Evolutionary conservation across 2,329 filamentous ascomycete genomes (phyloP).

Genomic region (Clonostachys solani): DNA sequence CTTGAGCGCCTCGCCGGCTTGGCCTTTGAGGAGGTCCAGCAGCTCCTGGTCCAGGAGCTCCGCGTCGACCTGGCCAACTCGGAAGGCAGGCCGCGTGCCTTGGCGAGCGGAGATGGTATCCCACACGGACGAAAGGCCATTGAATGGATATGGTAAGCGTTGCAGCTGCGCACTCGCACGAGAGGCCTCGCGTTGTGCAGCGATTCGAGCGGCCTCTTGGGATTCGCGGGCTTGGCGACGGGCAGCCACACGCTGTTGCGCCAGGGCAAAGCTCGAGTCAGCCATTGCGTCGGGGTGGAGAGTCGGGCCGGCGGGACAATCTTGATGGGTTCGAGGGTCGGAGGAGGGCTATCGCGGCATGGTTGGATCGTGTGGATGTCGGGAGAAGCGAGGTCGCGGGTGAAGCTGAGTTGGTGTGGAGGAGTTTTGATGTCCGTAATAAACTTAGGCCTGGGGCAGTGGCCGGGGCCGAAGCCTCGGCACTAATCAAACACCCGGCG

Average conservation of each 20-base stretch:
- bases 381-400: neutral
- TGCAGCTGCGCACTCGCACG: slow-evolving; percentile 50
- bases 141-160: slow-evolving; percentile 59
- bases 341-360: too few relatives aligned
- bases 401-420: neutral
- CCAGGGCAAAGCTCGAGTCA: slow-evolving; percentile 73
- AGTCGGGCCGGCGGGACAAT: too few relatives aligned
- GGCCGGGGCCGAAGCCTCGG: too few relatives aligned
- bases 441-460: too few relatives aligned
- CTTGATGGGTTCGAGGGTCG: too few relatives aligned
- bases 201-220: slow-evolving; percentile 53
- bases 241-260: slow-evolving; percentile 80
- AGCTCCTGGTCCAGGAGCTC: slow-evolving; percentile 94
- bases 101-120: slow-evolving; percentile 68
- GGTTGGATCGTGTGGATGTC: neutral
- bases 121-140: slow-evolving; percentile 59
- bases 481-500: too few relatives aligned
- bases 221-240: slow-evolving; percentile 74
- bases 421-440: neutral
- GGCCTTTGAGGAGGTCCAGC: slow-evolving; percentile 75
- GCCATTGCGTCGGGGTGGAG: slow-evolving; percentile 30
- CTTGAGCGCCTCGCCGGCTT: slow-evolving; percentile 84
- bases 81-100: slow-evolving; percentile 79
- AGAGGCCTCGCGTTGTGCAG: slow-evolving; percentile 44
- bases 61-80: slow-evolving; percentile 93